Evolutionary conservation across 2,329 filamentous ascomycete genomes (phyloP).

Genomic region (Aspergillus ruber): DNA sequence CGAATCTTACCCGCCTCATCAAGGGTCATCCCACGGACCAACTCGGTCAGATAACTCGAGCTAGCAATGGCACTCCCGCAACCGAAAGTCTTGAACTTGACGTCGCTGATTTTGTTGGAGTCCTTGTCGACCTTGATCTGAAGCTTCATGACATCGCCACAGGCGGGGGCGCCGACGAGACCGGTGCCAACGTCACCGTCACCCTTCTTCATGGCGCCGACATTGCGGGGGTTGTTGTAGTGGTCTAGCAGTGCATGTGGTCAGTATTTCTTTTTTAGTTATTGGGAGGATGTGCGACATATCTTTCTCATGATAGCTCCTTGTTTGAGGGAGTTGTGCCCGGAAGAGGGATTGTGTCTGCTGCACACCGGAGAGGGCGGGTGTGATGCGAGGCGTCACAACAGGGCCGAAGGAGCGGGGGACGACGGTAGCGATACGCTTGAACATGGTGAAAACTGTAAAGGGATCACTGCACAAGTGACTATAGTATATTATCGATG

Average conservation of each 20-base stretch:
- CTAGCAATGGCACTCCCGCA: conserved; percentile 93
- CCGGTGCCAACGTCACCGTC: conserved; percentile 82
- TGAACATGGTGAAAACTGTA: conserved; percentile 46
- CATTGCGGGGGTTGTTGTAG: conserved; percentile 73
- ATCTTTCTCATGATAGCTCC: conserved; percentile 63
- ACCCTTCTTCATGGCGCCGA: conserved; percentile 71
- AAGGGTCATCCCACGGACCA: conserved; percentile 91
- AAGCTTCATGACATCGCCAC: conserved; percentile 89
- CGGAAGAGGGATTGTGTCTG: conserved; percentile 35
- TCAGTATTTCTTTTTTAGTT: conserved; percentile 6
- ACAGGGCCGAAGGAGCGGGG: conserved; percentile 49
- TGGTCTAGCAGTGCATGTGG: conserved; percentile 61
- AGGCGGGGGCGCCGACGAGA: conserved; percentile 83
- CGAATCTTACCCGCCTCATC: conserved; percentile 88
- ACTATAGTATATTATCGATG: background rate
- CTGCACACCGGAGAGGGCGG: conserved; percentile 41
- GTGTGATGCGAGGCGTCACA: conserved; percentile 43
- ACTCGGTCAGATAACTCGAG: conserved; percentile 87
- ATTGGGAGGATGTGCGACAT: conserved; percentile 26
- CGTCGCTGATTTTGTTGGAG: conserved; percentile 82
- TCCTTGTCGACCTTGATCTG: conserved; percentile 87
- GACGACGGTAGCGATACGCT: conserved; percentile 48
- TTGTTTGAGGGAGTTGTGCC: conserved; percentile 30
- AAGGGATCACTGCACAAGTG: background rate
- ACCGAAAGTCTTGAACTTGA: conserved; percentile 97